phyloP scores from a whole-genome alignment of 2,329 filamentous ascomycete genomes.

The Colletotrichum sp. region DNA sequence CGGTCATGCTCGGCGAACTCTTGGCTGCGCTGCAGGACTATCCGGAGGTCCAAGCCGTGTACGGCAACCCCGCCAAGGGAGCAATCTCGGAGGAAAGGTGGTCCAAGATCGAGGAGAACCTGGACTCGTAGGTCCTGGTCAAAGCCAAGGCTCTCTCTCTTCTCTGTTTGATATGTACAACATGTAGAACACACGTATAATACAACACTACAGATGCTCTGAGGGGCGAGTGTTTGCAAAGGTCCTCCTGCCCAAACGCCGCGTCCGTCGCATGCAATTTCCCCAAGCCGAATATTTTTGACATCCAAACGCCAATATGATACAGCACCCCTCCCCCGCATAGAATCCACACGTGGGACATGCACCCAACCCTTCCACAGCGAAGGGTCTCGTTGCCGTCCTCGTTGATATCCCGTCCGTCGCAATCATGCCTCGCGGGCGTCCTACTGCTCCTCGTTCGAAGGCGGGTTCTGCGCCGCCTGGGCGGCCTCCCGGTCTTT shows the following conservation, averaged over 20 bases:
- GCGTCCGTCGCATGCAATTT: not conserved
- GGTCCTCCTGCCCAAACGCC: constrained; percentile 6
- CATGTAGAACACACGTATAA: constrained; percentile 8
- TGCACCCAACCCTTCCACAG: not conserved
- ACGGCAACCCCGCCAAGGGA: constrained; percentile 69
- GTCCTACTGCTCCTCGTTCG: constrained; percentile 28
- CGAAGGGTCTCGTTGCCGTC: not conserved
- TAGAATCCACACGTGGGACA: not conserved
- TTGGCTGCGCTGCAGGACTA: constrained; percentile 68
- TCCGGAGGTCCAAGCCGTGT: constrained; percentile 78
- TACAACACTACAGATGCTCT: constrained; percentile 8
- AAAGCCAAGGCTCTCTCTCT: not conserved
- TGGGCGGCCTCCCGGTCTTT: constrained; percentile 42
- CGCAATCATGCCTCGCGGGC: not conserved
- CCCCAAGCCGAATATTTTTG: constrained; percentile 15
- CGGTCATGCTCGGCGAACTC: constrained; percentile 64
- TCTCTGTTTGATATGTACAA: constrained; percentile 8
- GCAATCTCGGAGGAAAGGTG: constrained; percentile 57
- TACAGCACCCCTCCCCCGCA: not conserved
- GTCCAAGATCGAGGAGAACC: constrained; percentile 56
- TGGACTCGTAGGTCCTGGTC: constrained; percentile 30
- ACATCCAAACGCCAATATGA: constrained; percentile 18
- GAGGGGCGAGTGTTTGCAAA: constrained; percentile 12
- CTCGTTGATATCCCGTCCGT: not conserved
- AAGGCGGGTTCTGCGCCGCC: constrained; percentile 29